phyloP scores from a whole-genome alignment of 805 yeast genomes.

The Sugiyamaella boreocaroliniensis region DNA sequence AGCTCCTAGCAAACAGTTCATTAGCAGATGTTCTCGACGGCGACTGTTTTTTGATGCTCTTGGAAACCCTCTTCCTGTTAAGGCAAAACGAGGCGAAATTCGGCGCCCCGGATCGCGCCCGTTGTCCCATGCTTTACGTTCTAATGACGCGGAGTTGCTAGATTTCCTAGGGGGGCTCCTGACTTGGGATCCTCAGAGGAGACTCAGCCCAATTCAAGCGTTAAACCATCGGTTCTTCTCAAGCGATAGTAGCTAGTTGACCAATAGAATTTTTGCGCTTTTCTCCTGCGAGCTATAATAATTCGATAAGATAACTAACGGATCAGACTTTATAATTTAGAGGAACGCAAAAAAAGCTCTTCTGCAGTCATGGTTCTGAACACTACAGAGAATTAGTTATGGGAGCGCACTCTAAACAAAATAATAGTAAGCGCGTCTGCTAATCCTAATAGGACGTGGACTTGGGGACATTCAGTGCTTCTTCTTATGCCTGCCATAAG shows the following conservation, averaged over 20 bases:
- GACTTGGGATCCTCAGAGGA: conserved; percentile 63
- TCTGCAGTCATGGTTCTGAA: no score
- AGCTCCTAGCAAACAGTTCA: conserved; percentile 55
- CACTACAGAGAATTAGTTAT: no score
- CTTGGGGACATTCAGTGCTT: no score
- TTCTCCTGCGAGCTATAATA: no score
- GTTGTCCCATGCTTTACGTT: conserved; percentile 22
- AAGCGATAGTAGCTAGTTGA: conserved; percentile 1
- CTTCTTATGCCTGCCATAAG: no score
- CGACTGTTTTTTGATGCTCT: conserved; percentile 33
- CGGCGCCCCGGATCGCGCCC: conserved; percentile 23
- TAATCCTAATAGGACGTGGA: no score
- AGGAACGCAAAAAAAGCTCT: no score
- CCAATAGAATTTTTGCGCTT: background rate
- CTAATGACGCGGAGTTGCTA: conserved; percentile 25
- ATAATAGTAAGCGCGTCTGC: no score
- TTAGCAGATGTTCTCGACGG: conserved; percentile 31
- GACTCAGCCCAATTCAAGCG: conserved; percentile 33
- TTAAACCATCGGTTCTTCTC: conserved; percentile 32
- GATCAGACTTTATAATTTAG: no score
- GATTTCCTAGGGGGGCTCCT: conserved; percentile 52
- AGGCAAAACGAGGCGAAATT: conserved; percentile 20
- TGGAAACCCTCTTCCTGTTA: conserved; percentile 29
- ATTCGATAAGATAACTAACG: no score
- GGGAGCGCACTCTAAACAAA: no score